Percentiles rank a stretch among this genome's conserved stretches.
phyloP scores from a whole-genome alignment of 164 flowering plant species.

The Vitis rupestris region DNA sequence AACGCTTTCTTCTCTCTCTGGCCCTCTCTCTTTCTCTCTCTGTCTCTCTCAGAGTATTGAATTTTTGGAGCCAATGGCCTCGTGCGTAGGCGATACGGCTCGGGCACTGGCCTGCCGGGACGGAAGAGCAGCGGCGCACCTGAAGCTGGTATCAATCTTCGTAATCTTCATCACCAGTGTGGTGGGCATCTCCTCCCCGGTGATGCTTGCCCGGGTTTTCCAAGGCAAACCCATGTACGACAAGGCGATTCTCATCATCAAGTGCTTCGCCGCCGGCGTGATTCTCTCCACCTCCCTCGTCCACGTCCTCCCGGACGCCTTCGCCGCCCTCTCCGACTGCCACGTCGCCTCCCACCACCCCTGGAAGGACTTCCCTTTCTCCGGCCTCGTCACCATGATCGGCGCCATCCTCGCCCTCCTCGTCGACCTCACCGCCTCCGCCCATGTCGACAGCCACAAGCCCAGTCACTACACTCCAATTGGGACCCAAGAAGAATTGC shows the following conservation, averaged over 20 bases:
- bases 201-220: constrained; percentile 52
- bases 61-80: constrained; percentile 15
- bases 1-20: no score
- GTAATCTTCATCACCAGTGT: constrained; percentile 61
- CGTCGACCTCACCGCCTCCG: constrained; percentile 61
- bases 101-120: constrained; percentile 46
- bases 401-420: constrained; percentile 56
- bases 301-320: constrained; percentile 82
- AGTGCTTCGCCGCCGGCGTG: constrained; percentile 88
- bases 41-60: no score
- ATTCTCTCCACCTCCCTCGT: constrained; percentile 77
- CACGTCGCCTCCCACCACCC: constrained; percentile 57
- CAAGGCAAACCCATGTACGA: constrained; percentile 56
- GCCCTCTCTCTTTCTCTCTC: no score
- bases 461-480: constrained; percentile 27
- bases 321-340: constrained; percentile 56
- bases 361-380: constrained; percentile 77
- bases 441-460: constrained; percentile 35
- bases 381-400: constrained; percentile 53
- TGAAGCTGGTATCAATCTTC: constrained; percentile 52
- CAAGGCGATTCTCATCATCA: constrained; percentile 47
- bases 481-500: constrained; percentile 22
- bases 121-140: constrained; percentile 44
- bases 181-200: constrained; percentile 55
- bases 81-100: constrained; percentile 32